Evolutionary conservation across 106 monocot genomes (phyloP), one percentile per base, ranked within the genome.

Genomic region (Alisma plantagoaquatica): DNA sequence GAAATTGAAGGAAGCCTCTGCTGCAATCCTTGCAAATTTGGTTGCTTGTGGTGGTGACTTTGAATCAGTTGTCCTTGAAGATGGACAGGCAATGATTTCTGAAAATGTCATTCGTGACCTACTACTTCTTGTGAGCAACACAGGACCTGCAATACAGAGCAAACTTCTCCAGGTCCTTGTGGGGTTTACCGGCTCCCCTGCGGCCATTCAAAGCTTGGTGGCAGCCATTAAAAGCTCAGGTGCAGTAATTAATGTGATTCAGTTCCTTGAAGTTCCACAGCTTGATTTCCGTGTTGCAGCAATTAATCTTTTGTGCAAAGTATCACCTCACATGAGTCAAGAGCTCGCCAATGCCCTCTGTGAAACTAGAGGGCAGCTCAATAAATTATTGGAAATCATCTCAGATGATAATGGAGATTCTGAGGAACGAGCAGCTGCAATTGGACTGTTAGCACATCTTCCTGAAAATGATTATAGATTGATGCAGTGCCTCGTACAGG

Each of bases 71-170:
- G 72, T 75, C 26, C 66, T 96, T 27, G 74, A 65, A 54, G 51
- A 70, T 16, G 56, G 59, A 15, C 73, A 79, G 21, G 79, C 76
- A 7, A 55, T 98, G 53, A 71, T 82, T 22, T 98, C 89, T 6
- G 96, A 98, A 61, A 73, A 84, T n/a, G 69, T 74, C 42, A 60
- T 98, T 53, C 81, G 81, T 71, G 81, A 78, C 66, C 70, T 98
- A 1, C 82, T 98, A 23, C 89, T 85, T 60, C 78, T 98, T 55
- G 85, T 90, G 52, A 98, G 79, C 65, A 98, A 98, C 65, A 90
- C 85, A 12, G 96, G 96, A 29, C 89, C 89, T 31, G 72, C 89
- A 57, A 85, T 90, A 18, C 78, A 72, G 54, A 69, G 76, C 69
- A 79, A 85, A 56, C 85, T 90, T 31, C 82, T 98, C 41, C 77